A percentile compares a stretch with the other conserved stretches of the same genome.
phyloP scores from a whole-genome alignment of 148 eudicot species.

The Nepenthes mirabilis region DNA sequence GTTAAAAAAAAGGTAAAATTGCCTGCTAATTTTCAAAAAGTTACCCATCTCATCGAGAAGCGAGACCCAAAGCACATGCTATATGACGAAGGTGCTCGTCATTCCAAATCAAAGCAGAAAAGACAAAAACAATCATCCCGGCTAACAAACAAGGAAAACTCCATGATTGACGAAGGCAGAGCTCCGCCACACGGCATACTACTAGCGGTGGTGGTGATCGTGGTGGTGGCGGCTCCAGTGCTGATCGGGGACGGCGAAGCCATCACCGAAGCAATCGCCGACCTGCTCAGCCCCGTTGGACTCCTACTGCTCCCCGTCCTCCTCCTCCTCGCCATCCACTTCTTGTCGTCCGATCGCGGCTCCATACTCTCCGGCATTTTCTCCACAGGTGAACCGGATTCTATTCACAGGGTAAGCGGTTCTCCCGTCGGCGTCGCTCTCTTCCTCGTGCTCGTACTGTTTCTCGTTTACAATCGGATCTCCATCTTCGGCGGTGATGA shows the following conservation, averaged over 20 bases:
- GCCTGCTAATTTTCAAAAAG: too few relatives aligned
- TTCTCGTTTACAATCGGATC: constrained; percentile 50
- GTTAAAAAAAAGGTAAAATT: too few relatives aligned
- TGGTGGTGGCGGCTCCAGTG: constrained; percentile 27
- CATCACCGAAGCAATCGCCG: constrained; percentile 47
- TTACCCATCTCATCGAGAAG: too few relatives aligned
- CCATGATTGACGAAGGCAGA: constrained; percentile 46
- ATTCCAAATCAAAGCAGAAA: too few relatives aligned
- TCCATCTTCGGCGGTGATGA: constrained; percentile 86
- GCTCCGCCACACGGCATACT: constrained; percentile 68
- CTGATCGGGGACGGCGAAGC: constrained; percentile 68
- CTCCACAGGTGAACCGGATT: constrained; percentile 55
- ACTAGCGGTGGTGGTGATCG: constrained; percentile 42
- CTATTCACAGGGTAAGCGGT: constrained; percentile 72
- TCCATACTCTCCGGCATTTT: constrained; percentile 36
- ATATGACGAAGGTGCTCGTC: too few relatives aligned
- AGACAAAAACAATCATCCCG: background rate
- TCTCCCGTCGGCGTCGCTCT: constrained; percentile 79
- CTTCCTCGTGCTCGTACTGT: constrained; percentile 35
- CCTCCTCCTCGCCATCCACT: constrained; percentile 58
- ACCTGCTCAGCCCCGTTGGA: constrained; percentile 57
- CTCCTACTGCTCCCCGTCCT: constrained; percentile 57
- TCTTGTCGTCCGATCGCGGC: constrained; percentile 56
- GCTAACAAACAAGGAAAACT: background rate
- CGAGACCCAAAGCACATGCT: too few relatives aligned